Evolutionary conservation across 768 basidiomycete genomes (phyloP), one percentile per base, ranked within the genome.

Genomic region (Collybiopsis luxurians): DNA sequence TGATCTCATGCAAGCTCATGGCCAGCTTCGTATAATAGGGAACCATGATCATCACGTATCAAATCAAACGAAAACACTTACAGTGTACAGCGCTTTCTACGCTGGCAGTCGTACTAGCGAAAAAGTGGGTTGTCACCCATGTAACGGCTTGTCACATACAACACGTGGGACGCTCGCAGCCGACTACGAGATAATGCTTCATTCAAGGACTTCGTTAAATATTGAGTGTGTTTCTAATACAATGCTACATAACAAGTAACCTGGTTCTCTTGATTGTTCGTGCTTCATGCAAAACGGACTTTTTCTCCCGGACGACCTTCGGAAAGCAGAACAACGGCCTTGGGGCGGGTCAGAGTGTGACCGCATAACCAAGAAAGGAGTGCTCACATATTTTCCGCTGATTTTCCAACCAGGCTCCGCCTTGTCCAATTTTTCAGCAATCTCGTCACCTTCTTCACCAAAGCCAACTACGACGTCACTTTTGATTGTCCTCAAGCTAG

Each of bases 331-430:
- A 95, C 88, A 58, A 95, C 87, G 62, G 94, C 94, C 90, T 92
- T 58, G 55, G 44, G 53, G 50, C 52, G 10, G 26, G 23, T 28
- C 15, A 34, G 58, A 38, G 54, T 44, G 27, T 42, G 19, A 26
- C 11, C 36, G 6, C 4, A 31, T 10, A 13, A 34, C 58, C n/a
- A 31, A 52, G 51, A 15, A 44, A 52, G 34, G 43, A 43, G 27
- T 43, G 53, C 31, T 23, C 69, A 94, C 93, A 66, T 94, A 95
- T 92, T 95, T 95, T 46, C 94, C 94, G 49, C 90, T 92, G 66
- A 97, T 96, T 77, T 94, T 95, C 95, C 95, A 98, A 49, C 95
- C 95, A 17, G 89, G 85, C 66, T 97, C 93, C 26, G 81, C 79
- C 64, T 88, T 77, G 69, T 96, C 92, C n/a, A 97, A 76, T 56